These are phyloP conservation scores for Rusavskia elegans DNA, from an alignment of 495 filamentous ascomycete species.

Conservation along the genomic window DNA sequence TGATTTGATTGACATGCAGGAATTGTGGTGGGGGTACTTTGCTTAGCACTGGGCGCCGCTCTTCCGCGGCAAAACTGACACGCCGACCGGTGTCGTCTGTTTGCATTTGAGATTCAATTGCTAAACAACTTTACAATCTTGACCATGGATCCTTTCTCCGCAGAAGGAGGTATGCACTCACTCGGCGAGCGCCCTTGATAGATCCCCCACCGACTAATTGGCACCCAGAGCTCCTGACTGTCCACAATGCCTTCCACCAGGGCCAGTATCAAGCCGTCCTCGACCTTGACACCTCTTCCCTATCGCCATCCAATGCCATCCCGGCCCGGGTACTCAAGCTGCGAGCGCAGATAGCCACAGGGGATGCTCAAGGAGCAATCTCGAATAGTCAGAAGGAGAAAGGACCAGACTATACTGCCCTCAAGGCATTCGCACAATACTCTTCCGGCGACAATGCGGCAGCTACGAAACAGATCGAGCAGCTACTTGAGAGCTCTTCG, in stretches of 20 bases:
- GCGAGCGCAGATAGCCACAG: slow-evolving; percentile 68
- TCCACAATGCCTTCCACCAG: slow-evolving; percentile 90
- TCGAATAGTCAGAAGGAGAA: slow-evolving; percentile 47
- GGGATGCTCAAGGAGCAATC: slow-evolving; percentile 56
- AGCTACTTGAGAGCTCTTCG: slow-evolving; percentile 42
- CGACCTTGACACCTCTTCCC: slow-evolving; percentile 59
- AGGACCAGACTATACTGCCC: slow-evolving; percentile 61
- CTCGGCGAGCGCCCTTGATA: not conserved
- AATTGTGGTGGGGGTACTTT: not conserved
- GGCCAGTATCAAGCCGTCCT: slow-evolving; percentile 73
- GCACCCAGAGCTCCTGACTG: slow-evolving; percentile 72
- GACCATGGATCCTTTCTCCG: slow-evolving; percentile 82
- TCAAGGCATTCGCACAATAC: slow-evolving; percentile 62
- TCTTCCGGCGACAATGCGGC: slow-evolving; percentile 38
- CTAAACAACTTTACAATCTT: too few relatives aligned
- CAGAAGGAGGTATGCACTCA: slow-evolving; percentile 55
- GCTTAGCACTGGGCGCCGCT: not conserved
- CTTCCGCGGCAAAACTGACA: not conserved
- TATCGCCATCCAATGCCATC: slow-evolving; percentile 60
- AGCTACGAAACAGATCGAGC: slow-evolving; percentile 46
- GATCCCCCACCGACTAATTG: not conserved
- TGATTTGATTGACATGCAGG: not conserved
- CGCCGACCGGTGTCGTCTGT: not conserved
- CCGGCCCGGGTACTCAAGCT: slow-evolving; percentile 67
- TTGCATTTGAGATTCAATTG: not conserved